These are phyloP conservation scores for Paramecium octaurelia DNA, from an alignment of 73 alveolate genomes.

Conservation along the genomic window DNA sequence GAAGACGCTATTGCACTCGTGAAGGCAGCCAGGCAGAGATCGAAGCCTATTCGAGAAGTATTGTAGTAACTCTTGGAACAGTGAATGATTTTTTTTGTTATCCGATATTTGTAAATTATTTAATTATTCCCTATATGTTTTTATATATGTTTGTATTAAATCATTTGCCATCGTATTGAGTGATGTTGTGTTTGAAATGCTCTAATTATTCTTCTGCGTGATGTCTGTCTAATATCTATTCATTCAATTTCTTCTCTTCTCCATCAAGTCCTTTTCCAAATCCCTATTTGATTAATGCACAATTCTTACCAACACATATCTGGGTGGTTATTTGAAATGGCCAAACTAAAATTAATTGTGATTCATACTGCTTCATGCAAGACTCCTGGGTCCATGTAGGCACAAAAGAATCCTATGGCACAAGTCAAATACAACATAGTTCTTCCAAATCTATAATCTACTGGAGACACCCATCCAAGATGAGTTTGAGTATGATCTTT, in stretches of 20 bases:
- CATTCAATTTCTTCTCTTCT: neutral
- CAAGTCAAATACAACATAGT: neutral
- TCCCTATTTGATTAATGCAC: neutral
- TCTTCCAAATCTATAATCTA: conserved; percentile 41
- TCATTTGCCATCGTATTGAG: conserved; percentile 22
- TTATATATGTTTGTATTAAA: neutral
- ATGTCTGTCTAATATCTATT: conserved; percentile 3
- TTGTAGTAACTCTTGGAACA: neutral
- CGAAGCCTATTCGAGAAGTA: conserved; percentile 2
- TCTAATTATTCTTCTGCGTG: conserved; percentile 22
- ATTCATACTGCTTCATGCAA: conserved; percentile 15
- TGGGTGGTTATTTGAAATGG: conserved; percentile 32
- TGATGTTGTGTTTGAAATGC: neutral
- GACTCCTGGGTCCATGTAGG: neutral
- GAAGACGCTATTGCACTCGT: neutral
- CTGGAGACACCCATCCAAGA: conserved; percentile 22
- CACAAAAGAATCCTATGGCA: neutral
- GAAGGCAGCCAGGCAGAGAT: neutral
- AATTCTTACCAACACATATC: neutral
- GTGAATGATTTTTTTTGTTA: neutral
- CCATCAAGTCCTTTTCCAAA: conserved; percentile 30
- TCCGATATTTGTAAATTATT: neutral
- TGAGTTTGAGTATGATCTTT: neutral
- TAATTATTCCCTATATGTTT: neutral
- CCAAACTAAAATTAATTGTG: conserved; percentile 4